Evolutionary conservation across 2,329 filamentous ascomycete genomes (phyloP).

Genomic region (Trichoderma brevicompactum): DNA sequence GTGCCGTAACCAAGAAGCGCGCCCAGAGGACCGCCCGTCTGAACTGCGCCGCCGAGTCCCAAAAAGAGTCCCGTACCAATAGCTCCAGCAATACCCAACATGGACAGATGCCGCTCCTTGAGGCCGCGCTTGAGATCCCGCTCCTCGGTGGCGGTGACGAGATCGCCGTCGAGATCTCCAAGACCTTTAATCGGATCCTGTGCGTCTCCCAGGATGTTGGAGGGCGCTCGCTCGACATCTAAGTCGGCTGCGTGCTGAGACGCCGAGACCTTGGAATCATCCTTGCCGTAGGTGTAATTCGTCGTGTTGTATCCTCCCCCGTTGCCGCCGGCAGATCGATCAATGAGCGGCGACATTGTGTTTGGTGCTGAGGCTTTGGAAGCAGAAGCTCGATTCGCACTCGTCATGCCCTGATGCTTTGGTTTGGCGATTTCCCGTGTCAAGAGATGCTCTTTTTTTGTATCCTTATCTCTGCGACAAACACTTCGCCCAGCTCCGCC

Average conservation of each 20-base stretch:
- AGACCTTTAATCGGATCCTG: conserved; percentile 7
- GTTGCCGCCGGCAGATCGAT: conserved; percentile 16
- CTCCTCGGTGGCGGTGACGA: conserved; percentile 55
- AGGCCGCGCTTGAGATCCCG: conserved; percentile 52
- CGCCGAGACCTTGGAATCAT: not conserved
- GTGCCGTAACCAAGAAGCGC: conserved; percentile 59
- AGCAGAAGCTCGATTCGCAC: not conserved
- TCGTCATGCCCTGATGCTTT: not conserved
- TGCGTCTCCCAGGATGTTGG: not conserved
- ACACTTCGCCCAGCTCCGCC: not conserved
- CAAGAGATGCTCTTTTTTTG: not conserved
- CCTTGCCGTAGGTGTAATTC: not conserved
- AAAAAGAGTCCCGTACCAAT: conserved; percentile 66
- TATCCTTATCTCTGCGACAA: not conserved
- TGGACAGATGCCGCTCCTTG: conserved; percentile 56
- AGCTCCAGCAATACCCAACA: conserved; percentile 65
- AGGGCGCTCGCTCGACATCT: conserved; percentile 15
- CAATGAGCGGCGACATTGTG: conserved; percentile 25
- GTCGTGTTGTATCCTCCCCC: conserved; percentile 24
- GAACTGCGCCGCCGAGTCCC: conserved; percentile 59
- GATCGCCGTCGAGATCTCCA: conserved; percentile 44
- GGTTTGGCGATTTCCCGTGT: no score
- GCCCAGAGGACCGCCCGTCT: conserved; percentile 54
- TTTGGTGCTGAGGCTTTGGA: conserved; percentile 18
- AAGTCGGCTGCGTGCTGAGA: not conserved